Evolutionary conservation across 1,284 basidiomycete genomes (phyloP), one percentile per base, ranked within the genome.

Genomic region (Trametes hirsuta): DNA sequence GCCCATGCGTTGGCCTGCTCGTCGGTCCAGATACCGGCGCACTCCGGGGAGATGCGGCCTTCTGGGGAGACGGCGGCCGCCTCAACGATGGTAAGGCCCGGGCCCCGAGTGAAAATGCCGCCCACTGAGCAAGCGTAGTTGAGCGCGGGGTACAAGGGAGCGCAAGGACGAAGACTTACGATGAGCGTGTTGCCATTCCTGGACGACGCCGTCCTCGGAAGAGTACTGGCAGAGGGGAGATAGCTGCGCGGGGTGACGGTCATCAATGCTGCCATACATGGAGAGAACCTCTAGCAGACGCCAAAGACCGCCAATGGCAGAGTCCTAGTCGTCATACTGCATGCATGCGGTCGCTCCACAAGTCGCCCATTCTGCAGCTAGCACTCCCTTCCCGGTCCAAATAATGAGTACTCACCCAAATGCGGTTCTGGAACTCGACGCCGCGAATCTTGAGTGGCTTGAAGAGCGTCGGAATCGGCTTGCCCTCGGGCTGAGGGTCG

Each of bases 171-270:
- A 36, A 30, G 40, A 76, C 81, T 59, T 64, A 83, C 83, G 78
- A 69, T 93, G 90, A n/a, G 90, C 87, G 15, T 91, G 74, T 72
- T 93, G 91, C 85, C 86, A 91, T 60, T 90, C 84, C 0, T 87
- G 86, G 36, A 83, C 79, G 69, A 85, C 79, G 4, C 91, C 86
- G 62, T 87, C 72, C 42, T 88, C 79, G 8, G 85, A 77, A 22
- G 85, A 88, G 75, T 93, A 92, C 67, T 86, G 84, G 73, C 88
- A 90, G 81, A 90, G 85, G 2, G 87, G 88, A 15, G 88, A 76
- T 77, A 85, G 65, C 66, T 67, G 47, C 4, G 2, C 6, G 30
- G 11, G 10, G 12, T 25, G 34, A 18, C 18, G 18, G 21, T 24
- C 11, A 35, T 11, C 39, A 18, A 40, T 18, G 39, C 39, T 12